Evolutionary conservation across 371 early-diverging fungal species (phyloP).

Genomic region (Rhizopus sp.): DNA sequence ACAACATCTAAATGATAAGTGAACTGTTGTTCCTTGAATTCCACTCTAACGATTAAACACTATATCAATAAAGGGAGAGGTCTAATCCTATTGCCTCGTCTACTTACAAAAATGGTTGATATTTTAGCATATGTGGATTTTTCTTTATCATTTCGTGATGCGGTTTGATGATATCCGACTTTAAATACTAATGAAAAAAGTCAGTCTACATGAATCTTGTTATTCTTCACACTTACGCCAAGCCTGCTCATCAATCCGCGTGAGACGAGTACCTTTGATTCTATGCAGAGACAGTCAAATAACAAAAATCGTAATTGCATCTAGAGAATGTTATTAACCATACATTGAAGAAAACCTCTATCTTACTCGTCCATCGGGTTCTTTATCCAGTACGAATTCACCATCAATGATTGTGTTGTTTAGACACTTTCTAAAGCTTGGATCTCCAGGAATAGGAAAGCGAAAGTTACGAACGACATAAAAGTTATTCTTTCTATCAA

Average conservation of each 20-base stretch:
- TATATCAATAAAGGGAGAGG: background rate
- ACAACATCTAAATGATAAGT: constrained; percentile 70
- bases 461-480: constrained; percentile 59
- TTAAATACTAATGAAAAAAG: constrained; percentile 54
- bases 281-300: constrained; percentile 78
- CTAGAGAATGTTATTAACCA: constrained; percentile 9
- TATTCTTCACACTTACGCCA: constrained; percentile 58
- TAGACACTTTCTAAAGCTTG: constrained; percentile 53
- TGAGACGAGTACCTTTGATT: constrained; percentile 51
- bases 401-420: constrained; percentile 88
- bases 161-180: constrained; percentile 68
- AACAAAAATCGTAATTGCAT: constrained; percentile 56
- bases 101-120: constrained; percentile 68
- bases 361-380: constrained; percentile 62
- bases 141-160: constrained; percentile 57
- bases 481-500: constrained; percentile 89
- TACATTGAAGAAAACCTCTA: background rate
- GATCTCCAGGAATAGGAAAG: constrained; percentile 69
- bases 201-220: background rate
- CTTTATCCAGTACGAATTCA: constrained; percentile 82
- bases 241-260: constrained; percentile 68
- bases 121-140: constrained; percentile 37
- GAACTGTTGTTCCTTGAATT: constrained; percentile 71
- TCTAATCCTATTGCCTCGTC: background rate
- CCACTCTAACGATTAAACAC: constrained; percentile 41